phyloP scores from a whole-genome alignment of 257 asterid genomes.

The Jacaranda copaia region DNA sequence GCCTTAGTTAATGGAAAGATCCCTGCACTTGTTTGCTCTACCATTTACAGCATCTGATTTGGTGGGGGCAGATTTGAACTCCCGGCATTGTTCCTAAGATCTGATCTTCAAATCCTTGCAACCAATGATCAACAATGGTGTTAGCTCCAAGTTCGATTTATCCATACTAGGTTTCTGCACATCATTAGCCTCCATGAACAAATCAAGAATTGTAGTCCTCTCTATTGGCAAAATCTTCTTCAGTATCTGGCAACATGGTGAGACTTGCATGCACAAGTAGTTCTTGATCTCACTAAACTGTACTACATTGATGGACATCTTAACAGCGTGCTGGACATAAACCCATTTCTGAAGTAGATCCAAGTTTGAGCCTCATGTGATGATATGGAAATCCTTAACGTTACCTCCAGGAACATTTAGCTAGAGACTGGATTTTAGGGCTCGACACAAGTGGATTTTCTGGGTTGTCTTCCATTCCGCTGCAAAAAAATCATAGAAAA shows the following conservation, averaged over 20 bases:
- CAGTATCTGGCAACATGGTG: too few species aligned
- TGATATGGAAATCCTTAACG: neutral
- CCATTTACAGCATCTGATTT: neutral
- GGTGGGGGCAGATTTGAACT: neutral
- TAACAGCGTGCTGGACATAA: neutral
- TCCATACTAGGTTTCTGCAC: neutral
- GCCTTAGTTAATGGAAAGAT: neutral
- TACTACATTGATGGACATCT: neutral
- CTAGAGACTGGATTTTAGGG: too few species aligned
- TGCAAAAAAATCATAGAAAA: too few species aligned
- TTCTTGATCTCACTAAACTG: neutral
- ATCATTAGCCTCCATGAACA: constrained; percentile 10
- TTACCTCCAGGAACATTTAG: too few species aligned
- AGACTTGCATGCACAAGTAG: neutral
- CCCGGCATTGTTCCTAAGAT: neutral
- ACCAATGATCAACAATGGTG: constrained; percentile 2
- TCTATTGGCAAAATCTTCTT: neutral
- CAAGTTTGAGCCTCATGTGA: constrained; percentile 8
- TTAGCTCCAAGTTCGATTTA: too few species aligned
- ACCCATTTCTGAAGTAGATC: neutral
- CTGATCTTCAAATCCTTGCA: constrained; percentile 21
- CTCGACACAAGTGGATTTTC: too few species aligned
- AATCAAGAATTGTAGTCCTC: neutral
- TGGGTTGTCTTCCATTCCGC: too few species aligned
- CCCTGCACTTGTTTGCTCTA: neutral